phyloP scores from a whole-genome alignment of 495 filamentous ascomycete species.

The Podospora sp. region DNA sequence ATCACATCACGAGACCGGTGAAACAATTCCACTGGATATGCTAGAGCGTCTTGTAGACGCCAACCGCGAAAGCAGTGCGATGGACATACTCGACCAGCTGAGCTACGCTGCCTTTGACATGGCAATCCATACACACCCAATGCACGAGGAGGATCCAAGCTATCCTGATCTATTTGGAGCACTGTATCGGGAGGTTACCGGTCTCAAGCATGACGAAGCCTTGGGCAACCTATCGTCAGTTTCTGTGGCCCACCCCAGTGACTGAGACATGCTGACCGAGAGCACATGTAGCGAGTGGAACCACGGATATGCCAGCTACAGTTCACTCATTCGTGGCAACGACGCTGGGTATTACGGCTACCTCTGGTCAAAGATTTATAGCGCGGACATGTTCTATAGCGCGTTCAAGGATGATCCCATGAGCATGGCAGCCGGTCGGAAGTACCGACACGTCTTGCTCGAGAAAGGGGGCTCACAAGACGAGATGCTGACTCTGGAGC shows the following conservation, averaged over 20 bases:
- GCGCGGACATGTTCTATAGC: constrained; percentile 68
- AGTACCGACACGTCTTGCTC: constrained; percentile 68
- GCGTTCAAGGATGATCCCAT: constrained; percentile 69
- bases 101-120: neutral
- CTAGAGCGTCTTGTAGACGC: neutral
- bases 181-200: neutral
- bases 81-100: constrained; percentile 5
- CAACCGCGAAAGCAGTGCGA: neutral
- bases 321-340: neutral
- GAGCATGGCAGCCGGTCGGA: constrained; percentile 61
- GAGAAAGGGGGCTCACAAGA: constrained; percentile 69
- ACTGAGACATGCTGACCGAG: neutral
- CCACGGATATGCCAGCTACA: neutral
- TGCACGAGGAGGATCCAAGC: neutral
- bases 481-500: constrained; percentile 67
- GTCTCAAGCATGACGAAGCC: neutral
- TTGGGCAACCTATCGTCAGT: neutral
- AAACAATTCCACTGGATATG: neutral
- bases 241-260: too few species aligned
- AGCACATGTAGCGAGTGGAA: neutral
- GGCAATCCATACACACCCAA: neutral
- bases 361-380: constrained; percentile 1
- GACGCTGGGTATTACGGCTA: constrained; percentile 5
- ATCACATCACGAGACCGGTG: neutral
- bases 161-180: neutral